These are phyloP conservation scores for Daldinia grandis DNA, from an alignment of 495 filamentous ascomycete genomes.

Conservation along the genomic window DNA sequence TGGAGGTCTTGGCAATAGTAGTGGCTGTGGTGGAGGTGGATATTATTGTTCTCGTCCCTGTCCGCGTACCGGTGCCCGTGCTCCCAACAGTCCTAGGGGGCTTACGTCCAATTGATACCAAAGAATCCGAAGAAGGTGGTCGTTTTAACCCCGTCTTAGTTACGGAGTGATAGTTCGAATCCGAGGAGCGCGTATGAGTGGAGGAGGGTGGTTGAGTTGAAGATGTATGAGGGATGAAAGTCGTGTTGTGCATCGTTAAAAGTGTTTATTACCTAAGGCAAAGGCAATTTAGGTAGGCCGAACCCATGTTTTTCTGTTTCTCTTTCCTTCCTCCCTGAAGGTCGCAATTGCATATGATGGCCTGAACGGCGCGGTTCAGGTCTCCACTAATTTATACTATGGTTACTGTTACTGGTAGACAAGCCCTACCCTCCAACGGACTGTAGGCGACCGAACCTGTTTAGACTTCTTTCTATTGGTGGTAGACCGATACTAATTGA, in stretches of 20 bases:
- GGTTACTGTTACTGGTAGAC: background rate
- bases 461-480: constrained; percentile 9
- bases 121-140: constrained; percentile 20
- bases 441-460: constrained; percentile 16
- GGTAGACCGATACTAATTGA: background rate
- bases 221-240: constrained; percentile 27
- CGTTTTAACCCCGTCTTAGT: constrained; percentile 19
- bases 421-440: background rate
- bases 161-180: constrained; percentile 9
- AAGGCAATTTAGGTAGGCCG: constrained; percentile 22
- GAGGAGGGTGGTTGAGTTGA: constrained; percentile 7
- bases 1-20: constrained; percentile 32
- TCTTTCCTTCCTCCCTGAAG: constrained; percentile 3
- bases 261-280: constrained; percentile 21
- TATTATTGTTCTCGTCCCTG: constrained; percentile 38
- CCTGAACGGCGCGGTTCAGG: background rate
- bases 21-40: constrained; percentile 23
- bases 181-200: constrained; percentile 4
- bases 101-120: constrained; percentile 28
- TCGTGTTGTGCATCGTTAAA: constrained; percentile 39
- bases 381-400: background rate
- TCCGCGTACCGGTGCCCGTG: constrained; percentile 14
- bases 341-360: constrained; percentile 1
- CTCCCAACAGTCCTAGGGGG: background rate
- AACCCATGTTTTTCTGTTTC: constrained; percentile 17